Percentiles rank a stretch among this genome's conserved stretches.
These are phyloP conservation scores for Candida frijolesensis DNA, from an alignment of 1,139 yeast species.

Conservation along the genomic window DNA sequence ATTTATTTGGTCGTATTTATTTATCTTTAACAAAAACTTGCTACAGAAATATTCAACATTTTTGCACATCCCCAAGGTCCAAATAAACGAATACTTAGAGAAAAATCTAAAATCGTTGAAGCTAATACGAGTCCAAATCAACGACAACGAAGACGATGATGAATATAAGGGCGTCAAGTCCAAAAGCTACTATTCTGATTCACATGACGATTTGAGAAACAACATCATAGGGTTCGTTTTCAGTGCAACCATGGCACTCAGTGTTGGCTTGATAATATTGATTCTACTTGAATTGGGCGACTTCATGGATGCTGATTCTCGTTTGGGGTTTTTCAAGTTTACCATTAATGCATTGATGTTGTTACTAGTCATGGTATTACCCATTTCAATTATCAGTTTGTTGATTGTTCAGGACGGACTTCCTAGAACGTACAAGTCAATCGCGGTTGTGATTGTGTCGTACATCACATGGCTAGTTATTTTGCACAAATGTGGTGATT, in stretches of 20 bases:
- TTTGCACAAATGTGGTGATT: constrained; percentile 39
- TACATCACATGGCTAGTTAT: constrained; percentile 35
- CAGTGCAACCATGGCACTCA: constrained; percentile 31
- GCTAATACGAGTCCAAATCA: constrained; percentile 22
- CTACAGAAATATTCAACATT: constrained; percentile 26
- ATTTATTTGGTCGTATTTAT: constrained; percentile 24
- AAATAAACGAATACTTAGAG: constrained; percentile 25
- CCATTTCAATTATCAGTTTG: constrained; percentile 35
- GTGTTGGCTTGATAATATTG: constrained; percentile 35
- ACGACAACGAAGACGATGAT: constrained; percentile 18
- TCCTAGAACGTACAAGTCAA: constrained; percentile 19
- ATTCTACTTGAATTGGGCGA: constrained; percentile 43
- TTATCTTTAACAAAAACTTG: constrained; percentile 28
- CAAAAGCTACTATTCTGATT: neutral
- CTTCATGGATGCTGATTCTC: constrained; percentile 21
- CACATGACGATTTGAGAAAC: constrained; percentile 9
- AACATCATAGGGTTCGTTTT: constrained; percentile 29
- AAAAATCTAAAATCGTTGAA: constrained; percentile 18
- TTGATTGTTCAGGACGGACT: constrained; percentile 29
- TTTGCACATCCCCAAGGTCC: constrained; percentile 19
- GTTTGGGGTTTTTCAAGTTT: constrained; percentile 30
- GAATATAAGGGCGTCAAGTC: constrained; percentile 13
- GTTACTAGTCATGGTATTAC: constrained; percentile 34
- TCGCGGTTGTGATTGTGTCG: constrained; percentile 15
- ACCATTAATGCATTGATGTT: constrained; percentile 37